Evolutionary conservation across 2,329 filamentous ascomycete genomes (phyloP).

Genomic region (Eurotiales sp.): DNA sequence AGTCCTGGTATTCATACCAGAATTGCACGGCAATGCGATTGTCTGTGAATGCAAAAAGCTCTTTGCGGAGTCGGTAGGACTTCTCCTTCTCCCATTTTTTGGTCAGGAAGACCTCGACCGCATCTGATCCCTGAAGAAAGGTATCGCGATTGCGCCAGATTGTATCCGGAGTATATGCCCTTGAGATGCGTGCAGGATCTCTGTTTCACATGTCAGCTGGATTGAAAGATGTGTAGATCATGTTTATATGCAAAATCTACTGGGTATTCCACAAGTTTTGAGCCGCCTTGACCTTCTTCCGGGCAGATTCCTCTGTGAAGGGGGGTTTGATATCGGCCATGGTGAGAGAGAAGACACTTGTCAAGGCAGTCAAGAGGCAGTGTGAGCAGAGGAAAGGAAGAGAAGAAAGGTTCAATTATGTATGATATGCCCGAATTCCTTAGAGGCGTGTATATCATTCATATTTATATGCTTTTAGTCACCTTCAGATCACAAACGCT

Average conservation of each 20-base stretch:
- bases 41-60: constrained; percentile 72
- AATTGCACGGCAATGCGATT: constrained; percentile 84
- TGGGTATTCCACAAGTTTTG: constrained; percentile 79
- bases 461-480: too few species aligned
- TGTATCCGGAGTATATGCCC: constrained; percentile 70
- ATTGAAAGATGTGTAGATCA: constrained; percentile 14
- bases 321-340: constrained; percentile 57
- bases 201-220: constrained; percentile 38
- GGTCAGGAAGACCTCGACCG: constrained; percentile 64
- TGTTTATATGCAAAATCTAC: constrained; percentile 38
- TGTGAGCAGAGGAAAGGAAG: too few species aligned
- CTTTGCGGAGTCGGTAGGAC: constrained; percentile 72
- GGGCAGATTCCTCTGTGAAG: constrained; percentile 69
- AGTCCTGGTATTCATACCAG: constrained; percentile 80
- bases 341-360: not conserved
- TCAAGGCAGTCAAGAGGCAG: not conserved
- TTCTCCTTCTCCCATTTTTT: constrained; percentile 72
- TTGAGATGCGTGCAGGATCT: constrained; percentile 61
- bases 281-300: constrained; percentile 74
- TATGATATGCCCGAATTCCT: too few species aligned
- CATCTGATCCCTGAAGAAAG: constrained; percentile 66
- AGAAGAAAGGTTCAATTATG: too few species aligned
- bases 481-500: too few species aligned
- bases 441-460: too few species aligned
- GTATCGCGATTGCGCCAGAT: constrained; percentile 75